These are phyloP conservation scores for Calocybe indica DNA, from an alignment of 768 basidiomycete genomes.

Conservation along the genomic window DNA sequence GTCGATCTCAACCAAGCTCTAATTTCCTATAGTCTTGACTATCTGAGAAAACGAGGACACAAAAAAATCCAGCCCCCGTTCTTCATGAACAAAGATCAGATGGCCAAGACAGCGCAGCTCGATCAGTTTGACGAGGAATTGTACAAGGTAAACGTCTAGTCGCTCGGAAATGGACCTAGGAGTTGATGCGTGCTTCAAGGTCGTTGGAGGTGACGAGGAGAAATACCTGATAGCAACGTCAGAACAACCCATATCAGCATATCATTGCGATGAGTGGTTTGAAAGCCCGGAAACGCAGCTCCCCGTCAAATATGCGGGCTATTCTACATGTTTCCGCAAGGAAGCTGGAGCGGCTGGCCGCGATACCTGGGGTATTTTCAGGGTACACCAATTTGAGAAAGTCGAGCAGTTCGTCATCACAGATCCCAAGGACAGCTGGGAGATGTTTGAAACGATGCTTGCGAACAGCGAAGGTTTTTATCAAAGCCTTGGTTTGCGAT, in stretches of 20 bases:
- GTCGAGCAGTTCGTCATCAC: slow-evolving; percentile 97
- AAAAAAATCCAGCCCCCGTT: slow-evolving; percentile 97
- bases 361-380: slow-evolving; percentile 99
- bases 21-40: slow-evolving; percentile 92
- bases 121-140: slow-evolving; percentile 98
- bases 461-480: slow-evolving; percentile 91
- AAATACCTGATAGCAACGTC: slow-evolving; percentile 99
- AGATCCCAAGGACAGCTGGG: slow-evolving; percentile 91
- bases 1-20: slow-evolving; percentile 97
- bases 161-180: slow-evolving; percentile 2
- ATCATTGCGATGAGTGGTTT: slow-evolving; percentile 97
- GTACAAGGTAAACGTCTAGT: slow-evolving; percentile 62
- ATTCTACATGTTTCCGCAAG: slow-evolving; percentile 97
- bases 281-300: slow-evolving; percentile 88
- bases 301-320: slow-evolving; percentile 85
- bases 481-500: slow-evolving; percentile 88
- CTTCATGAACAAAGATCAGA: slow-evolving; percentile 97
- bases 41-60: slow-evolving; percentile 75
- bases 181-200: slow-evolving; percentile 30
- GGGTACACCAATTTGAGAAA: slow-evolving; percentile 99
- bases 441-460: slow-evolving; percentile 89
- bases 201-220: slow-evolving; percentile 86
- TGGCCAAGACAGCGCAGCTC: slow-evolving; percentile 97
- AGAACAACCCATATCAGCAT: slow-evolving; percentile 96
- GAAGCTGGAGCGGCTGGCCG: slow-evolving; percentile 97